Base-by-base conservation (phyloP, 305 asterid genomes). In the Solanum aculeatissimum region DNA sequence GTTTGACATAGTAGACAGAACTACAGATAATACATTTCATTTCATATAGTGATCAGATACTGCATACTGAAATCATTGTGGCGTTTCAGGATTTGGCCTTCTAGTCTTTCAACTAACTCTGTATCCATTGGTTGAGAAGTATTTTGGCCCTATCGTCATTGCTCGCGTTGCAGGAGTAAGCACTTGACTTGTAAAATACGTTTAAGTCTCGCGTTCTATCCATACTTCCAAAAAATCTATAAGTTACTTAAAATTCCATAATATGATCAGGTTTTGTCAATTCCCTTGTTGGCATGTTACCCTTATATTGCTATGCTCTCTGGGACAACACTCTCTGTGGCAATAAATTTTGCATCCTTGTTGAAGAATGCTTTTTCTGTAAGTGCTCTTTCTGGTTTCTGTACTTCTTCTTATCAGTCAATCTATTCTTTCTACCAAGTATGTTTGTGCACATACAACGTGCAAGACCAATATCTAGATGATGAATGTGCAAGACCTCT, bases 141-240 rank as follows among this genome's bases (percentile, higher is more conserved):
- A 90, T 57, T 11, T 90, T 85, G 97, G 97, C 47, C 95, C 97
- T 14, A 83, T 92, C 84, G 49, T 77, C 90, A 83, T 92, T 83
- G 81, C 89, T 80, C 97, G 94, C 74, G 15, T 88, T 69, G 86
- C 90, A 83, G 97, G 91, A 88, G 97, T 94, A 92, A 86, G 95
- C 57, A 51, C 83, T 72, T 55, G 40, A 57, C 72, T 65, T 63
- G 85, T 65, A 45, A 54, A 43, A 29, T 82, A 19, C 7, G 60
- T 66, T 40, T 8, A 83, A 68, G 25, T 68, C 53, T 15, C 32
- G 77, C 29, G 23, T 65, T 51, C 27, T 68, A 8, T 55, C 63
- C 54, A 35, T n/a, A 19, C 19, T 83, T 83, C 15, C 38, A 58
- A 2, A 15, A 15, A 23, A 60, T 49, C 45, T 45, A 66, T 2